Base-by-base conservation (phyloP, 352 stramenopile genomes). In the Pythium diclinum region DNA sequence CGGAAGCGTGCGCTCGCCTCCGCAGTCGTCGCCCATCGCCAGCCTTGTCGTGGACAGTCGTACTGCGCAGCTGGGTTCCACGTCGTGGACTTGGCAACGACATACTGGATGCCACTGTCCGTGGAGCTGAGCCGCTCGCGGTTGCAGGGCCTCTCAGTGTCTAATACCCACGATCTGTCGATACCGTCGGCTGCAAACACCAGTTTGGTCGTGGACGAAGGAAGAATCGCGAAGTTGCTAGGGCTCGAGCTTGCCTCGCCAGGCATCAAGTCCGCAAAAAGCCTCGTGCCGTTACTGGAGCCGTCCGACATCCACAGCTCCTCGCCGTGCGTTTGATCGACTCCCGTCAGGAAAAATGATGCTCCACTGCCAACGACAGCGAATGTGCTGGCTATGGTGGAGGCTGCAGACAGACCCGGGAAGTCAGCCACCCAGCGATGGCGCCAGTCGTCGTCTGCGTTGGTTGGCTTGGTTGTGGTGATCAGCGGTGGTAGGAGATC, bases 271-370 rank as follows among this genome's bases (percentile, higher is more conserved):
- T 96, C 88, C 10, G 63, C 72, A 6, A 92, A 52, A n/a, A 91
- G 61, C 16, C 55, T 51, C 17, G 83, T 86, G 5, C 72, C 71
- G n/a, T 68, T 63, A 11, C 53, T 33, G 1, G 69, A 74, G 34
- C 81, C 74, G 25, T 92, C 80, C 7, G 79, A 86, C 4, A 71
- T 46, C 84, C 86, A 94, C 5, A 96, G 76, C 55, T 96, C 87
- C 34, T 74, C 65, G 9, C 87, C 85, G 48, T 79, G 52, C 3
- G 44, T 34, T 10, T 19, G 44, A 46, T 91, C 74, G 8, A 66
- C 65, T 1, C 80, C 87, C 17, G 70, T 56, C 32, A 87, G 91
- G 30, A 79, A 81, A 19, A 95, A 70, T 14, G 60, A 49, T 0
- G 63, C 61, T 0, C 71, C 59, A 21, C 57, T 60, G 6, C 48